Percentiles rank a stretch among this genome's conserved stretches.
These are phyloP conservation scores for Amanita phalloides DNA, from an alignment of 768 basidiomycete genomes.

Conservation along the genomic window DNA sequence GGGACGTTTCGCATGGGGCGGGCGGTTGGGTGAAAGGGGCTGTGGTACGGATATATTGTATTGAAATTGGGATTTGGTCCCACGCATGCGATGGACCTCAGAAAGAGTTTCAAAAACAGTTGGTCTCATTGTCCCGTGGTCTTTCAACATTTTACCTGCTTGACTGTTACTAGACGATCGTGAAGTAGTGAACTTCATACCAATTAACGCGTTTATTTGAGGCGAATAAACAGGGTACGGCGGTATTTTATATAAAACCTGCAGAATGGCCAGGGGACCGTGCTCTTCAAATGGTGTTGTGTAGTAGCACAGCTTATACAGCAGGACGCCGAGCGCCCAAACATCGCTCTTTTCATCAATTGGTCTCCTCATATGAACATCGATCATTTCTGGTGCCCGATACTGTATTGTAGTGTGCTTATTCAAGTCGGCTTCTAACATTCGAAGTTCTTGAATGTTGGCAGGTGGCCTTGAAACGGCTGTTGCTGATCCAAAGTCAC, in stretches of 20 bases:
- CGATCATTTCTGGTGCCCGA: slow-evolving; percentile 98
- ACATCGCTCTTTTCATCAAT: slow-evolving; percentile 94
- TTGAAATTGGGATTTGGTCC: slow-evolving; percentile 70
- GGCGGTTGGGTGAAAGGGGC: slow-evolving; percentile 30
- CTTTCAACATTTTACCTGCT: slow-evolving; percentile 84
- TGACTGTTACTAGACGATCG: slow-evolving; percentile 8
- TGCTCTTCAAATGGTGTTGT: slow-evolving; percentile 99
- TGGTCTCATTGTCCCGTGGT: slow-evolving; percentile 81
- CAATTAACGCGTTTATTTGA: slow-evolving; percentile 74
- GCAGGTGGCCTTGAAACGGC: slow-evolving; percentile 67
- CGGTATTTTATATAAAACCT: slow-evolving; percentile 90
- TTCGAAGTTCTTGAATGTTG: slow-evolving; percentile 74
- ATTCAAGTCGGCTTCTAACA: slow-evolving; percentile 85
- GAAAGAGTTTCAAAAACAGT: slow-evolving; percentile 79
- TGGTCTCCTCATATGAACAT: slow-evolving; percentile 71
- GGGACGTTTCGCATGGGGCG: slow-evolving; percentile 16
- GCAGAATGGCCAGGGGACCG: slow-evolving; percentile 90
- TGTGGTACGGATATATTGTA: slow-evolving; percentile 49
- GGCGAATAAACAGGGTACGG: slow-evolving; percentile 81
- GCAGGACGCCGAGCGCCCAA: slow-evolving; percentile 93
- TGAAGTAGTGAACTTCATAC: slow-evolving; percentile 29
- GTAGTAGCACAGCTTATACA: slow-evolving; percentile 99
- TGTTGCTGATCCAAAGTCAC: slow-evolving; percentile 94
- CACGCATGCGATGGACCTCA: slow-evolving; percentile 77
- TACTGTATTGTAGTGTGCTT: slow-evolving; percentile 96